These are phyloP conservation scores for Synchytrium microbalum DNA, from an alignment of 371 early-diverging fungal species.

Conservation along the genomic window DNA sequence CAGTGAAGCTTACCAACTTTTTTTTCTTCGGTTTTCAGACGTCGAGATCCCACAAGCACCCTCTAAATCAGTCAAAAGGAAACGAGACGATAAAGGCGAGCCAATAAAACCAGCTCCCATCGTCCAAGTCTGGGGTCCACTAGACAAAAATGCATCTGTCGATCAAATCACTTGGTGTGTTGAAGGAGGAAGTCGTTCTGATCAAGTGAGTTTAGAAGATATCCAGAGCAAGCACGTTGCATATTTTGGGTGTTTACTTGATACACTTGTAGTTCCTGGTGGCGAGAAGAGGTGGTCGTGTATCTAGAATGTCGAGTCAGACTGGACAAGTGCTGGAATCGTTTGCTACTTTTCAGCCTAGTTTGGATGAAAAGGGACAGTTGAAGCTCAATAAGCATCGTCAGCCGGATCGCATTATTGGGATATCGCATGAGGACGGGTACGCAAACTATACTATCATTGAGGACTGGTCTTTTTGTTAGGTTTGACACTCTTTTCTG, in stretches of 20 bases:
- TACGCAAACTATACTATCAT: conserved; percentile 3
- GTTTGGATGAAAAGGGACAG: conserved; percentile 25
- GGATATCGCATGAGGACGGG: conserved; percentile 45
- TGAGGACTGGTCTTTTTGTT: not conserved
- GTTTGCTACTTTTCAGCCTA: conserved; percentile 25
- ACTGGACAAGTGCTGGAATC: conserved; percentile 40
- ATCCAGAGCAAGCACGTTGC: no score
- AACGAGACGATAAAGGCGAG: not conserved
- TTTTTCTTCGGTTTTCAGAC: no score
- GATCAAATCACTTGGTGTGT: not conserved
- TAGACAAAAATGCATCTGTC: not conserved
- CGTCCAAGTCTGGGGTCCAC: not conserved
- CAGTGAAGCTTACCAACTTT: no score
- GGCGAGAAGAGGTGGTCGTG: conserved; percentile 55
- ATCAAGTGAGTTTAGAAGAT: not conserved
- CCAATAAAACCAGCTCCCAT: not conserved
- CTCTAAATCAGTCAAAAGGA: not conserved
- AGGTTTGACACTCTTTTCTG: conserved; percentile 19
- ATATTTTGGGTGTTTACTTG: not conserved
- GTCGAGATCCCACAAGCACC: not conserved
- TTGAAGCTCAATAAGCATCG: conserved; percentile 20
- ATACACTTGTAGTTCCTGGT: not conserved
- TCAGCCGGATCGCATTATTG: conserved; percentile 47
- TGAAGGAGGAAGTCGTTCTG: not conserved
- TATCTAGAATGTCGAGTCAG: conserved; percentile 48